Evolutionary conservation across 768 basidiomycete genomes (phyloP).

Genomic region (Chiua virens): DNA sequence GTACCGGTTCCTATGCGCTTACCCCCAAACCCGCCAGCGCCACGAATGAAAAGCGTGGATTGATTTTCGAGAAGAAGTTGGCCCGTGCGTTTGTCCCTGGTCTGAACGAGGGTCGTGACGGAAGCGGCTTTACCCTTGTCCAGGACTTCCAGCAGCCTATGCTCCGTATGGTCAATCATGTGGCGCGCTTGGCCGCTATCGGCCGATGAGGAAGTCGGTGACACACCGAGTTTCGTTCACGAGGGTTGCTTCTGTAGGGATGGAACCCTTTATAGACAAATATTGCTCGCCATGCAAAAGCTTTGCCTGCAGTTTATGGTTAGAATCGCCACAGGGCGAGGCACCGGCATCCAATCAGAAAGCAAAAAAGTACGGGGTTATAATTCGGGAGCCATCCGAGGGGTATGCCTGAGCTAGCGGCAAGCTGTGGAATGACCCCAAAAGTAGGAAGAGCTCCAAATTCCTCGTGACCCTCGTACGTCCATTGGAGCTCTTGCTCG

Average conservation of each 20-base stretch:
- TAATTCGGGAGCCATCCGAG: conserved; percentile 93
- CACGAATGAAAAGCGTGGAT: conserved; percentile 88
- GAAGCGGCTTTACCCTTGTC: conserved; percentile 95
- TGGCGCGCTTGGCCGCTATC: neutral
- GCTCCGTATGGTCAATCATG: conserved; percentile 1
- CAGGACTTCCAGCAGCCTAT: conserved; percentile 72
- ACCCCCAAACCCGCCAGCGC: conserved; percentile 95
- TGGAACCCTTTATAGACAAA: conserved; percentile 78
- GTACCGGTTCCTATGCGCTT: conserved; percentile 79
- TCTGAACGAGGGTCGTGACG: conserved; percentile 76
- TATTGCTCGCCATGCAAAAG: conserved; percentile 99
- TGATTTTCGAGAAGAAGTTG: conserved; percentile 89
- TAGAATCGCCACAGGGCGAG: neutral
- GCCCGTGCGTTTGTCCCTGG: conserved; percentile 76
- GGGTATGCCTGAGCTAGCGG: conserved; percentile 61
- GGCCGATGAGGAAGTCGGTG: conserved; percentile 15
- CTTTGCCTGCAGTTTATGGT: conserved; percentile 61
- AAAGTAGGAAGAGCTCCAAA: conserved; percentile 91
- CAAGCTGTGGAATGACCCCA: conserved; percentile 91
- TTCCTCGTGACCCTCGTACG: conserved; percentile 84
- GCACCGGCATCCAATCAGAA: neutral
- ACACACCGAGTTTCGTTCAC: conserved; percentile 67
- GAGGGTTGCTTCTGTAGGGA: conserved; percentile 82
- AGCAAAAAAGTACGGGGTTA: conserved; percentile 67
- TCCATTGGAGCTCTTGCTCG: conserved; percentile 89